Base-by-base conservation (phyloP, 1,284 basidiomycete genomes). In the Sanghuangporus sanghuang region DNA sequence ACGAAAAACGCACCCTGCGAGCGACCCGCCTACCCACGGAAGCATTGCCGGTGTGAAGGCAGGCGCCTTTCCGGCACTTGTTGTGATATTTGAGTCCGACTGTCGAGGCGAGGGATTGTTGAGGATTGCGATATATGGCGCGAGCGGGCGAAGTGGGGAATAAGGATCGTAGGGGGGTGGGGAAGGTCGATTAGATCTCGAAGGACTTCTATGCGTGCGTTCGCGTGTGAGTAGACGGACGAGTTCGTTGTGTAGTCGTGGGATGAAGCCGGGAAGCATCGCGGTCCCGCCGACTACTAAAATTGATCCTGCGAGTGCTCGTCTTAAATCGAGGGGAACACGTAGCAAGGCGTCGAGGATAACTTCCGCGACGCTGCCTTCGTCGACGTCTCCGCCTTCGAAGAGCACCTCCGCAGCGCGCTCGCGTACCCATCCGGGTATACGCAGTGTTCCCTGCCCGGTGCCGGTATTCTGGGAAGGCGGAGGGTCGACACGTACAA, bases 401-500 rank as follows among this genome's bases (percentile, higher is more conserved):
- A 98, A 98, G 1, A 98, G 78, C 3, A 96, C 82, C 72, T 99
- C 96, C 2, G 93, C 88, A 0, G 92, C 92, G 7, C 95, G 82
- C 72, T 98, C 95, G 42, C 96, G 79, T 27, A 98, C 81, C 96
- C 97, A 99, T 0, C 96, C 96, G 0, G 96, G 96, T 48, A 99
- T 85, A 50, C 90, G 79, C 42, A 98, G 75, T 0, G 87, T 90
- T 0, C 93, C 93, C n/a, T 80, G 75, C 0, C 89, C 89, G 0
- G 87, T 90, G 0, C 87, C 87, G 5, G 77, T 77, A 5, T 77
- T 77, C 68, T 85, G 85, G 21, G 82, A 77, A 0, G 75, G 69
- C 3, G 89, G 87, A 35, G 90, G 89, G 23, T 80, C 74, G 16
- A 92, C 87, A 3, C 79, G 81, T 72, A 92, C 78, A 11, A 80